Base-by-base conservation (phyloP, 331 rosid genomes). In the Rosa hybrid region DNA sequence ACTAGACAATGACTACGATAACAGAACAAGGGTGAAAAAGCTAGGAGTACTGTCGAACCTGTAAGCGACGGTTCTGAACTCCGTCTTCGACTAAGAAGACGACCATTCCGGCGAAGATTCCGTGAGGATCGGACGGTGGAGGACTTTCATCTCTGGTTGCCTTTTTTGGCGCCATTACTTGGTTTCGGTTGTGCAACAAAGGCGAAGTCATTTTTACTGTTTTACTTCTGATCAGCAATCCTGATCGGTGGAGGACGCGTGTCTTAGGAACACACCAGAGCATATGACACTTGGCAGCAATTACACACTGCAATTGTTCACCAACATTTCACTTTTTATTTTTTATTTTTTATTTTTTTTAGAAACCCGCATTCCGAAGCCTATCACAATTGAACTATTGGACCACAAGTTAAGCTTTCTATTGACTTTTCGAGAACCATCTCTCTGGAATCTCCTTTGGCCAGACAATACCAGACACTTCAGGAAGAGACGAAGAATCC, bases 1-100 rank as follows among this genome's bases (percentile, higher is more conserved):
- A 18, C 23, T 18, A 54, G 17, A 20, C 57, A 14, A 18, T 54
- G 8, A 18, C 25, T 53, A 53, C 20, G 60, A 54, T 54, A 18
- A 18, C 11, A 54, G 18, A 23, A 18, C 60, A 18, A 6, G 59
- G 21, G 59, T 6, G 59, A 53, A 53, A 18, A 20, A 53, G 59
- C 1, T 18, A 0, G 23, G 60, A 18, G 60, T 54, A 30, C 34
- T 2, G 8, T 20, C 60, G 18, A 53, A 54, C 98, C 94, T 95
- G 93, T 71, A 92, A 87, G n/a, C 98, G 91, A 74, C 98, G 96
- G 57, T 84, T 34, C 84, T 90, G 98, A 68, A 95, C 92, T 79
- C 94, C 94, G 20, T 79, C 84, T 17, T 85, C 75, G 10, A 91
- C 89, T 38, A 92, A 83, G 83, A 90, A 91, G 65, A 88, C 92